These are phyloP conservation scores for Fusarium multiceps DNA, from an alignment of 2,329 filamentous ascomycete genomes.

Conservation along the genomic window DNA sequence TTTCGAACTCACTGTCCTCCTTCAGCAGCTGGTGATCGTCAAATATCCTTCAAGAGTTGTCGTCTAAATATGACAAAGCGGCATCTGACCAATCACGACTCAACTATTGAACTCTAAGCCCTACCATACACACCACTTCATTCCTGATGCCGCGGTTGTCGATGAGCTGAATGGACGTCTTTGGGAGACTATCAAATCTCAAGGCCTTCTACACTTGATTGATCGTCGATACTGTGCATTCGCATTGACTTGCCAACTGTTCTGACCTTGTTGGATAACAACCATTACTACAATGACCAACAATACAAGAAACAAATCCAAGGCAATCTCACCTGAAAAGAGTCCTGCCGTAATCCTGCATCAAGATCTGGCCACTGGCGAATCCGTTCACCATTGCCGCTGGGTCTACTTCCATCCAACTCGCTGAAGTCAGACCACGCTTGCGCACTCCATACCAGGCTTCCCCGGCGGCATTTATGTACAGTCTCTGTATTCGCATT, in stretches of 20 bases:
- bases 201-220: slow-evolving; percentile 3
- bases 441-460: slow-evolving; percentile 31
- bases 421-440: slow-evolving; percentile 41
- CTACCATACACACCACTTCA: slow-evolving; percentile 25
- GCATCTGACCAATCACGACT: slow-evolving; percentile 18
- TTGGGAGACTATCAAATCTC: neutral
- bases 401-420: slow-evolving; percentile 35
- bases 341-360: slow-evolving; percentile 37
- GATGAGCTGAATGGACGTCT: slow-evolving; percentile 19
- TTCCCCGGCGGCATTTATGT: slow-evolving; percentile 31
- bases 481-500: slow-evolving; percentile 20
- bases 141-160: slow-evolving; percentile 19
- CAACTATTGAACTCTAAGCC: slow-evolving; percentile 5
- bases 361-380: slow-evolving; percentile 44
- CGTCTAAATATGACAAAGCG: neutral
- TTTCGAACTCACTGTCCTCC: slow-evolving; percentile 13
- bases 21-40: slow-evolving; percentile 23
- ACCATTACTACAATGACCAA: neutral
- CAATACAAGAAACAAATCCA: neutral
- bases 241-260: slow-evolving; percentile 21
- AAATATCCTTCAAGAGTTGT: slow-evolving; percentile 13
- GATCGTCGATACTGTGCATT: neutral
- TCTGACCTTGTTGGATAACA: neutral
- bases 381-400: slow-evolving; percentile 16
- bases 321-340: slow-evolving; percentile 10